Conservation (phyloP, 371 early-diverging fungal species). For the Mycotypha africana region DNA sequence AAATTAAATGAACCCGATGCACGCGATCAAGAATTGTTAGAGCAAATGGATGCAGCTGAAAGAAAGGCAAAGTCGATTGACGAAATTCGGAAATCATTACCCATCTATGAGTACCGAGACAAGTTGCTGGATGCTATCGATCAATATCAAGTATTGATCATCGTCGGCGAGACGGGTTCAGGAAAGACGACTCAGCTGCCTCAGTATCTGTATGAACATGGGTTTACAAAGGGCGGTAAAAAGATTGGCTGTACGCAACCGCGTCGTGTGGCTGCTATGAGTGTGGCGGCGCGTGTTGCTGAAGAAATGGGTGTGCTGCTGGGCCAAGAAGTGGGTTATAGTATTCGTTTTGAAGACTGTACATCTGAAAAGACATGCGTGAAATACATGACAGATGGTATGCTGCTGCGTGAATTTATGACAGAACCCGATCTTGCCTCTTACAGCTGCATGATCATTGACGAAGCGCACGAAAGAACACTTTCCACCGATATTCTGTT, state of each 20-base stretch:
- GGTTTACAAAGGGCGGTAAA: conserved; percentile 81
- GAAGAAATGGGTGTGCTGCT: conserved; percentile 93
- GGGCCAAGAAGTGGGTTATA: conserved; percentile 96
- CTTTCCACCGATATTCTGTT: conserved; percentile 98
- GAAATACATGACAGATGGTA: conserved; percentile 99
- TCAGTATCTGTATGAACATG: conserved; percentile 96
- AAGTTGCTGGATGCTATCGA: conserved; percentile 79
- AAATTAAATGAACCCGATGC: conserved; percentile 57
- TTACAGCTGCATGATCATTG: conserved; percentile 95
- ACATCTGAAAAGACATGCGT: conserved; percentile 93
- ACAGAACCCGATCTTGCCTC: conserved; percentile 93
- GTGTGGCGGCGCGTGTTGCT: conserved; percentile 95
- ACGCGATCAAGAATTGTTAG: conserved; percentile 52
- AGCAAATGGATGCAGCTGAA: conserved; percentile 62
- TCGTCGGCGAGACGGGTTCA: conserved; percentile 98
- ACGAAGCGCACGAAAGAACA: conserved; percentile 99
- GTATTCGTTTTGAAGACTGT: conserved; percentile 97
- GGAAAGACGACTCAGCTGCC: conserved; percentile 99
- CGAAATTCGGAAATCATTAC: conserved; percentile 88
- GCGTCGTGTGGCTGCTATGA: conserved; percentile 98
- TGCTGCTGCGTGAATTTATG: conserved; percentile 97
- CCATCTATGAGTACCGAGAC: conserved; percentile 84
- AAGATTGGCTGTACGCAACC: conserved; percentile 99
- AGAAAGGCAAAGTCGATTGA: conserved; percentile 76
- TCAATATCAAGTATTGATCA: conserved; percentile 82